phyloP scores from a whole-genome alignment of 2,329 filamentous ascomycete species.

The Biscogniauxia mediterranea region DNA sequence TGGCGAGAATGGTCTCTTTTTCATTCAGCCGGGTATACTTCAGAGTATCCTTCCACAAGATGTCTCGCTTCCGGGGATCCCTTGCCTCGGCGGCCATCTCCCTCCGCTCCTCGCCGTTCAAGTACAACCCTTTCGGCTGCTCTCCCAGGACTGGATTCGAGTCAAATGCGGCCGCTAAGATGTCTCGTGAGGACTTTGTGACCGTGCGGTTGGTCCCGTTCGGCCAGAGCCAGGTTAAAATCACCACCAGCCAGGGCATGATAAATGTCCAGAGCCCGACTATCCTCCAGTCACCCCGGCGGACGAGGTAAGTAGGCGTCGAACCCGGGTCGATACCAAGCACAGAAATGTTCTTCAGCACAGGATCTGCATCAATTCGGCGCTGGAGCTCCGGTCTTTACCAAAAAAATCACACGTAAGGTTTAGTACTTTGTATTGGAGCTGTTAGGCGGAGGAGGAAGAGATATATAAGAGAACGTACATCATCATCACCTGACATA shows the following conservation, averaged over 20 bases:
- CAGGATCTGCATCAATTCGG: conserved; percentile 16
- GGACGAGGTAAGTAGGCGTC: conserved; percentile 5
- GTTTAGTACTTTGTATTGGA: neutral
- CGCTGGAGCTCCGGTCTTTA: conserved; percentile 23
- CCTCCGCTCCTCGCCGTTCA: conserved; percentile 2
- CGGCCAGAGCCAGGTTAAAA: neutral
- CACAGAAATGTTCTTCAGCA: conserved; percentile 19
- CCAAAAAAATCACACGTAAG: neutral
- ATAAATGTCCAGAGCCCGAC: conserved; percentile 7
- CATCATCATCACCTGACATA: conserved; percentile 30
- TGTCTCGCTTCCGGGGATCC: conserved; percentile 5
- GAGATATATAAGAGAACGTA: conserved; percentile 8
- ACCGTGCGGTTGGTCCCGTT: neutral
- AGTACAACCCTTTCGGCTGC: conserved; percentile 7
- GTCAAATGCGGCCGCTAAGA: conserved; percentile 1
- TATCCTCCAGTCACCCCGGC: conserved; percentile 8
- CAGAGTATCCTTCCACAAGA: conserved; percentile 11
- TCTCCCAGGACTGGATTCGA: neutral
- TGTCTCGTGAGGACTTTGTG: conserved; percentile 1
- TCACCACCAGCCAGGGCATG: conserved; percentile 5
- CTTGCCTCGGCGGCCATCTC: conserved; percentile 6
- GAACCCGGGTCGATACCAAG: conserved; percentile 16
- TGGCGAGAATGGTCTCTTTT: conserved; percentile 9
- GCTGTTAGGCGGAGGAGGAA: neutral
- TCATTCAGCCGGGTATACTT: conserved; percentile 7